phyloP scores from a whole-genome alignment of 2,329 filamentous ascomycete species.

The Colletotrichum kahawae region DNA sequence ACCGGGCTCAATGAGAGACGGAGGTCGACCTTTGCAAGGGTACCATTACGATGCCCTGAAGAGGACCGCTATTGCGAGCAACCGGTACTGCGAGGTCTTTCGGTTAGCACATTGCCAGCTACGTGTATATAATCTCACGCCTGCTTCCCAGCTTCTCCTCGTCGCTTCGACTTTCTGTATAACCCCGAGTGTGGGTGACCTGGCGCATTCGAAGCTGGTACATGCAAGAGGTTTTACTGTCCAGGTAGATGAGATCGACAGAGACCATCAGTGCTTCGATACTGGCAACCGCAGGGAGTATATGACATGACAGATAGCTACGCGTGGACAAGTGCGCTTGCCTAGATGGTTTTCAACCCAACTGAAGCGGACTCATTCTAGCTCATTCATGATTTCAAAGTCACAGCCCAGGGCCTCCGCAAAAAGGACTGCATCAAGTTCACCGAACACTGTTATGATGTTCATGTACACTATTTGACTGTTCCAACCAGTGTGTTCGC shows the following conservation, averaged over 20 bases:
- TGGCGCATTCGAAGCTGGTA: background rate
- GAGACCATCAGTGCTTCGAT: background rate
- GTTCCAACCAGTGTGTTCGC: background rate
- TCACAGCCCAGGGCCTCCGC: background rate
- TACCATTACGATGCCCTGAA: background rate
- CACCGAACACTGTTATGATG: background rate
- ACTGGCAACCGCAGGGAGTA: background rate
- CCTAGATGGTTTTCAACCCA: background rate
- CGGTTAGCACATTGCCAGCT: background rate
- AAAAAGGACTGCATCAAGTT: background rate
- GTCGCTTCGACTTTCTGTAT: no score
- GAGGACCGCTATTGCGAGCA: background rate
- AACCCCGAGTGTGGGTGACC: background rate
- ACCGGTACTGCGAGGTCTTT: background rate
- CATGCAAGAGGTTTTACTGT: background rate
- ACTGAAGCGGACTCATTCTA: background rate
- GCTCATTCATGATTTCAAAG: background rate
- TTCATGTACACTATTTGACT: background rate
- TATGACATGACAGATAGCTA: background rate
- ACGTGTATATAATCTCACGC: background rate
- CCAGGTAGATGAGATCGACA: background rate
- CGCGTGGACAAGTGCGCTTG: background rate
- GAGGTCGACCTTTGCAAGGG: background rate
- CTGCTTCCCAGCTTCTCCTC: no score
- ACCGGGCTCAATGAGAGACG: background rate